A percentile compares a stretch with the other conserved stretches of the same genome.
These are phyloP conservation scores for Nitzschia sp. DNA, from an alignment of 108 stramenopile genomes.

Conservation along the genomic window DNA sequence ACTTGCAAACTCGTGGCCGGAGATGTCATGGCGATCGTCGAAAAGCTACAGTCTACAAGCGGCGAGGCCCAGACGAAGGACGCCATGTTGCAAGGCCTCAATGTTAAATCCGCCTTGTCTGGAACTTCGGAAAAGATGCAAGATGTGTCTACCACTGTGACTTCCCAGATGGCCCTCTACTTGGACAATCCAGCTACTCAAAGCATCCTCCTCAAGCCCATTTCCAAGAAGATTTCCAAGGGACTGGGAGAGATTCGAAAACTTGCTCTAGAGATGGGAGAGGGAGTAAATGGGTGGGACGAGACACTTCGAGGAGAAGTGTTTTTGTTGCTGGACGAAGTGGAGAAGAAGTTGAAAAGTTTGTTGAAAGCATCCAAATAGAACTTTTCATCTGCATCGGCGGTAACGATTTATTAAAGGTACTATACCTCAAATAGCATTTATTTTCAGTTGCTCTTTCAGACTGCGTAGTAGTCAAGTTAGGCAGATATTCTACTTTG, in stretches of 20 bases:
- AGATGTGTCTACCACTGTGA: constrained; percentile 45
- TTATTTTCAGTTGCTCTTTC: too few relatives aligned
- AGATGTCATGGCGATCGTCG: constrained; percentile 60
- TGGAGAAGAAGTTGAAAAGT: constrained; percentile 30
- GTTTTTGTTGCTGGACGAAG: constrained; percentile 31
- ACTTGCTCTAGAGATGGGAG: constrained; percentile 38
- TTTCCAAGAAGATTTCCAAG: constrained; percentile 71
- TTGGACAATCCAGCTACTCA: constrained; percentile 82
- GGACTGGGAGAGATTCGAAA: constrained; percentile 63
- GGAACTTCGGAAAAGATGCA: constrained; percentile 53
- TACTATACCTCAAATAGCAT: too few relatives aligned
- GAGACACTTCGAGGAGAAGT: constrained; percentile 25
- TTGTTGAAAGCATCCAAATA: constrained; percentile 16
- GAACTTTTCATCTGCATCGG: too few relatives aligned
- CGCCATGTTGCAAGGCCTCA: constrained; percentile 42
- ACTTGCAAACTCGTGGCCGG: constrained; percentile 60
- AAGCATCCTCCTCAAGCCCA: constrained; percentile 83
- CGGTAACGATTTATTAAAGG: too few relatives aligned
- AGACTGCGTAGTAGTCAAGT: too few relatives aligned
- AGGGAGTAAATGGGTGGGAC: constrained; percentile 70
- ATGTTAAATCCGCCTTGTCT: constrained; percentile 50
- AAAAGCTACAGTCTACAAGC: constrained; percentile 23
- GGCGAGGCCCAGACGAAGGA: constrained; percentile 28
- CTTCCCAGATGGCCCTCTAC: constrained; percentile 77
- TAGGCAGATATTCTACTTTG: too few relatives aligned